Percentiles rank a stretch among this genome's conserved stretches.
phyloP scores from a whole-genome alignment of 2,329 filamentous ascomycete species.

The Stachybotrys echinatus region DNA sequence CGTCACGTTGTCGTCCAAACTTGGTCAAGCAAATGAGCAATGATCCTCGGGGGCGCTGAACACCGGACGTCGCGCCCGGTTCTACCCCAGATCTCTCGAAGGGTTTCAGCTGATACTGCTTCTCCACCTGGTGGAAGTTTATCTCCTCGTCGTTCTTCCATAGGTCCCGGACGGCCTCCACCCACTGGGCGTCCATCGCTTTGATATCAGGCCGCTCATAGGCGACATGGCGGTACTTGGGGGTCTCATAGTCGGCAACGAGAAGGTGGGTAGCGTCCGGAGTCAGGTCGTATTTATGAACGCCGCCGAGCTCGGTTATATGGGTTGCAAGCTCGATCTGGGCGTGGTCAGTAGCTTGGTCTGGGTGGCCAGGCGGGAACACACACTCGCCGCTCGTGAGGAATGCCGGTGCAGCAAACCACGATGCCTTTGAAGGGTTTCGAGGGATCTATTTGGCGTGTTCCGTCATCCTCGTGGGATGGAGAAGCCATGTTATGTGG shows the following conservation, averaged over 20 bases:
- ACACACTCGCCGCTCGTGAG: constrained; percentile 70
- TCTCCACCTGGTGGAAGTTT: constrained; percentile 65
- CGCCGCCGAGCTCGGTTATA: constrained; percentile 76
- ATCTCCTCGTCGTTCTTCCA: constrained; percentile 82
- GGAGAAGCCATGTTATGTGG: constrained; percentile 19
- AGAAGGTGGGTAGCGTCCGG: constrained; percentile 92
- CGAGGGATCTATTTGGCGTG: constrained; percentile 45
- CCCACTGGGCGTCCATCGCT: constrained; percentile 77
- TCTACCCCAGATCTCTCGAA: constrained; percentile 51
- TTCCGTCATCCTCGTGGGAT: constrained; percentile 18
- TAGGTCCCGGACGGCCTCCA: constrained; percentile 69
- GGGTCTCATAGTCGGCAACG: constrained; percentile 81
- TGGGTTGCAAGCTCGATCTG: constrained; percentile 55
- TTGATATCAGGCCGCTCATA: constrained; percentile 81
- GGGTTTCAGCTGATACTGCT: constrained; percentile 56
- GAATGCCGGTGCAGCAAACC: constrained; percentile 83
- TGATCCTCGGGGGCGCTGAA: constrained; percentile 12
- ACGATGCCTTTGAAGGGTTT: constrained; percentile 66
- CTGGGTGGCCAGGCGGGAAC: constrained; percentile 3
- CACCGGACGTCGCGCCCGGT: constrained; percentile 16
- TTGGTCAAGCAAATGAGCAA: constrained; percentile 52
- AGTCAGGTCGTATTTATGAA: constrained; percentile 88
- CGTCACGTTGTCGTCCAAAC: constrained; percentile 58
- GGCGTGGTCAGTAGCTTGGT: constrained; percentile 2
- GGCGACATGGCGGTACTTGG: constrained; percentile 94